phyloP scores from a whole-genome alignment of 2,329 filamentous ascomycete genomes.

The Xenosphaeropsis pyriputrescens region DNA sequence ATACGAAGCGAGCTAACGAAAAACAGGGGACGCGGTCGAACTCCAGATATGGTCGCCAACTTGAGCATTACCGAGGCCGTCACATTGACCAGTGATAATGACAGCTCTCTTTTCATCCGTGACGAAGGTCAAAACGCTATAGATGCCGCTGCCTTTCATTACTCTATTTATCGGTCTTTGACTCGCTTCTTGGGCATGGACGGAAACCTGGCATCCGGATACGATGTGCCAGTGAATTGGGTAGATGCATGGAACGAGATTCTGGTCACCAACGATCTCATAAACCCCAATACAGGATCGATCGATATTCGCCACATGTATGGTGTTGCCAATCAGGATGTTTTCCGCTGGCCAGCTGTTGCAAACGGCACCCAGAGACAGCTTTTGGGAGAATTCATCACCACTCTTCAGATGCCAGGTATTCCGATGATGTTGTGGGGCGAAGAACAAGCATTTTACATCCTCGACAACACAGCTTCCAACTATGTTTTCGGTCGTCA shows the following conservation, averaged over 20 bases:
- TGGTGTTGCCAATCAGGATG: slow-evolving; percentile 46
- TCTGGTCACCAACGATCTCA: slow-evolving; percentile 40
- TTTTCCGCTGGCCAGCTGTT: slow-evolving; percentile 49
- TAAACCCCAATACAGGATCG: slow-evolving; percentile 42
- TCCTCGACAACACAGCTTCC: slow-evolving; percentile 44
- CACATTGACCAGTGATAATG: slow-evolving; percentile 2
- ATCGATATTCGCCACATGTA: slow-evolving; percentile 52
- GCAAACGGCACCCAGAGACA: slow-evolving; percentile 39
- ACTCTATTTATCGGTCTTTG: slow-evolving; percentile 45
- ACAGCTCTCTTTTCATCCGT: slow-evolving; percentile 22
- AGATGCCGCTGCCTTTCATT: slow-evolving; percentile 47
- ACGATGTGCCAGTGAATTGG: slow-evolving; percentile 36
- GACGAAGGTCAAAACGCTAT: slow-evolving; percentile 34
- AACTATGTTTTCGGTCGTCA: slow-evolving; percentile 54
- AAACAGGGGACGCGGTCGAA: slow-evolving; percentile 38
- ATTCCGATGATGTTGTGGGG: slow-evolving; percentile 48
- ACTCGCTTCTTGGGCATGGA: slow-evolving; percentile 45
- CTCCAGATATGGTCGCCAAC: slow-evolving; percentile 22
- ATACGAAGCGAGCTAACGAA: too few species aligned
- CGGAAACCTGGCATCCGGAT: slow-evolving; percentile 18
- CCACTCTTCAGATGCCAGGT: slow-evolving; percentile 42
- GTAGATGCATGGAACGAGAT: slow-evolving; percentile 36
- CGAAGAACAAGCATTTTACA: slow-evolving; percentile 50
- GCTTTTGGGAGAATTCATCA: slow-evolving; percentile 42
- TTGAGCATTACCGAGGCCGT: slow-evolving; percentile 12